phyloP scores from a whole-genome alignment of 2,329 filamentous ascomycete genomes.

The Cyphellophora attinorum region DNA sequence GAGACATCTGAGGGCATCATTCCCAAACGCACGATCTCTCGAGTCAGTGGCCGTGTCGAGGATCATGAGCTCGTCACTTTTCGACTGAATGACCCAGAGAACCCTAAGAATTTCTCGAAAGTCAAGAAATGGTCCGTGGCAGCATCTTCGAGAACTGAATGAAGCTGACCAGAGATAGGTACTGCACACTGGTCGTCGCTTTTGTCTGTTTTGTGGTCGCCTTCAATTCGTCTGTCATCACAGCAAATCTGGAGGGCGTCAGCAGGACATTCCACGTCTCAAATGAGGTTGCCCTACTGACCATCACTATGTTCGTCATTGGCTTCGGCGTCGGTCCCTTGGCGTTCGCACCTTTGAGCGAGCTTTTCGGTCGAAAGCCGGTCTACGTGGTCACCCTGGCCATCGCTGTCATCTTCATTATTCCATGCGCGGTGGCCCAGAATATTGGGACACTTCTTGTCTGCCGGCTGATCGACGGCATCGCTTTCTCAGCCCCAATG shows the following conservation, averaged over 20 bases:
- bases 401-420: slow-evolving; percentile 66
- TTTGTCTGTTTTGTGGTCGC: slow-evolving; percentile 66
- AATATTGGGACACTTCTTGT: slow-evolving; percentile 70
- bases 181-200: slow-evolving; percentile 72
- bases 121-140: slow-evolving; percentile 63
- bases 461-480: slow-evolving; percentile 68
- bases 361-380: slow-evolving; percentile 61
- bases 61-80: slow-evolving; percentile 62
- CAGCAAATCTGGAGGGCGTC: slow-evolving; percentile 61
- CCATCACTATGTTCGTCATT: slow-evolving; percentile 67
- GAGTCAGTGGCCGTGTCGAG: slow-evolving; percentile 41
- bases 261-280: slow-evolving; percentile 56
- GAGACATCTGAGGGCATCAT: slow-evolving; percentile 57
- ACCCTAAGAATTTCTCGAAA: slow-evolving; percentile 81
- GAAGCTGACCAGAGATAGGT: too few relatives aligned
- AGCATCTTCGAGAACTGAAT: too few relatives aligned
- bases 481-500: slow-evolving; percentile 79
- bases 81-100: slow-evolving; percentile 59
- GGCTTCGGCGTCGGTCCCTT: slow-evolving; percentile 76
- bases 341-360: slow-evolving; percentile 68
- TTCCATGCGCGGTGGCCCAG: slow-evolving; percentile 66
- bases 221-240: slow-evolving; percentile 65
- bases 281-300: slow-evolving; percentile 61
- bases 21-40: slow-evolving; percentile 44
- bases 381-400: slow-evolving; percentile 63